A percentile compares a stretch with the other conserved stretches of the same genome.
Evolutionary conservation across 805 yeast species (phyloP).

Genomic region (Cyberlindnera amylophila): DNA sequence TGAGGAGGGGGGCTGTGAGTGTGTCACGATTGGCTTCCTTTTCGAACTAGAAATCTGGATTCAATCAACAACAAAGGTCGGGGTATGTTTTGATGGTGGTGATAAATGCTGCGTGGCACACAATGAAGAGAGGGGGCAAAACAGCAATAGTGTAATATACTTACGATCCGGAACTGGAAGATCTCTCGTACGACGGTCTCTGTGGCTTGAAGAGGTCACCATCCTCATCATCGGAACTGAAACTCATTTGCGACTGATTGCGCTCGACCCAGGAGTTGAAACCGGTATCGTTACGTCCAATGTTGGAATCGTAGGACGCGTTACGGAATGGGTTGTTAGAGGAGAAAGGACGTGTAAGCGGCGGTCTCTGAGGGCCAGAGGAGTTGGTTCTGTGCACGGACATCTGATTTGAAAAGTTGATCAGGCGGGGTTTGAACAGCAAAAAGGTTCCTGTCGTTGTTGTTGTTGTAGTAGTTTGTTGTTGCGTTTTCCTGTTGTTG

Average conservation of each 20-base stretch:
- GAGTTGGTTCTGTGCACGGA: conserved; percentile 20
- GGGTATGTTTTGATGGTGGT: too few relatives aligned
- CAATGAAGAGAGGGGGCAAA: too few relatives aligned
- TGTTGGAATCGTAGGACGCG: conserved; percentile 32
- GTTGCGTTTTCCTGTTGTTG: neutral
- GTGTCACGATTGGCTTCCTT: too few relatives aligned
- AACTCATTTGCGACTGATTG: conserved; percentile 36
- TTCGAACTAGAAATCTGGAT: too few relatives aligned
- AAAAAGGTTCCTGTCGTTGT: neutral
- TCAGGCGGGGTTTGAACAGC: neutral
- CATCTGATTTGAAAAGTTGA: conserved; percentile 7
- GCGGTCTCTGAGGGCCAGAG: conserved; percentile 6
- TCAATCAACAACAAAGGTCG: too few relatives aligned
- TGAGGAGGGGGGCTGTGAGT: too few relatives aligned
- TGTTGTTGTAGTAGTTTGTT: neutral
- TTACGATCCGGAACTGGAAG: conserved; percentile 11
- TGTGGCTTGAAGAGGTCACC: conserved; percentile 24
- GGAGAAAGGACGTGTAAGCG: conserved; percentile 41
- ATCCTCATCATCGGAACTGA: conserved; percentile 40
- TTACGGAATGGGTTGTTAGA: conserved; percentile 72
- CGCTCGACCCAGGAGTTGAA: conserved; percentile 60
- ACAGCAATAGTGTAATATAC: too few relatives aligned
- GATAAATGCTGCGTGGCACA: too few relatives aligned
- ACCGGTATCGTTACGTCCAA: conserved; percentile 27
- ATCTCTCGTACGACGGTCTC: conserved; percentile 21